Evolutionary conservation across 768 basidiomycete species (phyloP).

Genomic region (Tricholoma hemisulphureum): DNA sequence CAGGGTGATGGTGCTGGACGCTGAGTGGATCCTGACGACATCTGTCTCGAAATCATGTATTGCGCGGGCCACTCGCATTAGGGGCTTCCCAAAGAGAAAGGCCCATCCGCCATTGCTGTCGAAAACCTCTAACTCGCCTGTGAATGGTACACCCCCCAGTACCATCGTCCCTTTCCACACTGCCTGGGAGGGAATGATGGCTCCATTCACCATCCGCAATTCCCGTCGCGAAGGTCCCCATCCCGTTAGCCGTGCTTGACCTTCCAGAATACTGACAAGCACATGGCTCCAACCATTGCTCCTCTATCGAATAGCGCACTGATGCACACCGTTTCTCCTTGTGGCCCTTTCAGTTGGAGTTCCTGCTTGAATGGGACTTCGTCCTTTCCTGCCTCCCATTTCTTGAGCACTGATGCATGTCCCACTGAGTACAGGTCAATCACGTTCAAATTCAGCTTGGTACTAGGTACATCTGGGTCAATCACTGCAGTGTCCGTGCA

Average conservation of each 20-base stretch:
- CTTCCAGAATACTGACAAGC: slow-evolving; percentile 12
- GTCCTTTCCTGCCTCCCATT: too few species aligned
- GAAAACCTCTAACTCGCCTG: slow-evolving; percentile 22
- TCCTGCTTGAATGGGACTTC: too few species aligned
- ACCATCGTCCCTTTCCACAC: slow-evolving; percentile 21
- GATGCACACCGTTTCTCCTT: too few species aligned
- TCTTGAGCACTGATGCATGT: slow-evolving; percentile 3
- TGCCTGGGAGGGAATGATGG: slow-evolving; percentile 14
- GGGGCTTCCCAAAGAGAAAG: too few species aligned
- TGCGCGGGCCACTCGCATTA: background rate
- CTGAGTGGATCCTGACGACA: background rate
- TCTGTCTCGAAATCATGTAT: background rate
- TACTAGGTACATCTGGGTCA: background rate
- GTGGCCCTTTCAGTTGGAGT: too few species aligned
- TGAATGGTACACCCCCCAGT: slow-evolving; percentile 7
- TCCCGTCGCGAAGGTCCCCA: background rate
- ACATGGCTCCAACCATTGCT: slow-evolving; percentile 14
- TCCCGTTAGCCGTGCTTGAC: slow-evolving; percentile 8
- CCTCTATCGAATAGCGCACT: too few species aligned
- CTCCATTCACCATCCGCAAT: slow-evolving; percentile 34
- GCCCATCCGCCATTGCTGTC: slow-evolving; percentile 7
- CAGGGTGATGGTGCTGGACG: background rate
- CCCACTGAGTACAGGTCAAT: background rate
- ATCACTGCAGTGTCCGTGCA: background rate
- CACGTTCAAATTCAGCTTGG: background rate